phyloP scores from a whole-genome alignment of 805 yeast genomes.

The Candida stauntonica region DNA sequence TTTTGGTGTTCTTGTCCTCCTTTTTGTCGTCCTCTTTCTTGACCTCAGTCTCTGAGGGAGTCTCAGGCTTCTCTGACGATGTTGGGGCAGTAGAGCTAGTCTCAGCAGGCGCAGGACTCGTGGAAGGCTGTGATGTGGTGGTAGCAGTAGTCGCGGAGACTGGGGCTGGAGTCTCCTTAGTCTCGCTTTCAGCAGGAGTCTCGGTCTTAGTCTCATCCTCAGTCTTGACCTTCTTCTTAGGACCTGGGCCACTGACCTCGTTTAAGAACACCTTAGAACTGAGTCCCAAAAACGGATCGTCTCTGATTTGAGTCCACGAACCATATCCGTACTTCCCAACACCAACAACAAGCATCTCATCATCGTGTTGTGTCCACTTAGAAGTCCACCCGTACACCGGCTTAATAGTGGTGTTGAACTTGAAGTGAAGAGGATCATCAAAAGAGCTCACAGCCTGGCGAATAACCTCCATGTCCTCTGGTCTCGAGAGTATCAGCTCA shows the following conservation, averaged over 20 bases:
- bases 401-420: slow-evolving; percentile 60
- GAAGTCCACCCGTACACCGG: slow-evolving; percentile 89
- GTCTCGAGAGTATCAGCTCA: slow-evolving; percentile 77
- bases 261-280: slow-evolving; percentile 78
- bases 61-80: no score
- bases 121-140: neutral
- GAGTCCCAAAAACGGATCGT: slow-evolving; percentile 86
- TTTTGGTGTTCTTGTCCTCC: slow-evolving; percentile 39
- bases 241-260: slow-evolving; percentile 36
- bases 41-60: no score
- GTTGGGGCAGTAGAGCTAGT: neutral
- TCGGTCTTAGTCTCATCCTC: slow-evolving; percentile 25
- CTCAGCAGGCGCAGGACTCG: neutral
- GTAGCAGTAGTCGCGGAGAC: slow-evolving; percentile 1
- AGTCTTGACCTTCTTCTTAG: slow-evolving; percentile 29
- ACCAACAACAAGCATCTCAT: slow-evolving; percentile 82
- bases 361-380: slow-evolving; percentile 79
- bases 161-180: slow-evolving; percentile 7
- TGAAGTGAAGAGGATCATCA: slow-evolving; percentile 60
- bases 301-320: slow-evolving; percentile 90
- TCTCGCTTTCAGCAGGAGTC: neutral
- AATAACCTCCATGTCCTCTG: slow-evolving; percentile 73
- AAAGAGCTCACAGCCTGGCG: slow-evolving; percentile 48
- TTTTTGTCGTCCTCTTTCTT: slow-evolving; percentile 5
- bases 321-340: slow-evolving; percentile 93